phyloP scores from a whole-genome alignment of 495 filamentous ascomycete species.

The Sphaerosporella brunnea region DNA sequence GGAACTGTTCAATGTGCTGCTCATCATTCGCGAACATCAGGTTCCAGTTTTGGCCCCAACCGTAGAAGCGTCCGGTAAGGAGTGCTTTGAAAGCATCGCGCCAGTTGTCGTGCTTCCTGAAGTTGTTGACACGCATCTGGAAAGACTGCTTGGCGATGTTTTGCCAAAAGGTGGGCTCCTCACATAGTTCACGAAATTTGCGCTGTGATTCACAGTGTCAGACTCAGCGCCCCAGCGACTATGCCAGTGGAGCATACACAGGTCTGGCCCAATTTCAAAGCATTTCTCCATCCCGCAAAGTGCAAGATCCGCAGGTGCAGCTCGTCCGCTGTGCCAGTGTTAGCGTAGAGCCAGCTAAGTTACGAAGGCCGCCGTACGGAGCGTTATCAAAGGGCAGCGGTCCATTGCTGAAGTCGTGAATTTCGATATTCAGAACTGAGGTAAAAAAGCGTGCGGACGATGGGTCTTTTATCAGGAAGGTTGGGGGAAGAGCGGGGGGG shows the following conservation, averaged over 20 bases:
- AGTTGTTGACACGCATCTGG: not conserved
- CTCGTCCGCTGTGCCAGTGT: slow-evolving; percentile 3
- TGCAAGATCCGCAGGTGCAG: slow-evolving; percentile 1
- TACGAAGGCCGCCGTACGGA: too few relatives aligned
- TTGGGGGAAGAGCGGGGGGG: too few relatives aligned
- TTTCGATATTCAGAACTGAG: too few relatives aligned
- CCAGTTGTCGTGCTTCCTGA: slow-evolving; percentile 1
- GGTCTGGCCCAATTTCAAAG: not conserved
- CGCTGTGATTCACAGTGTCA: not conserved
- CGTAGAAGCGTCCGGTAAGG: not conserved
- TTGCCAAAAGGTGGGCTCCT: slow-evolving; percentile 2
- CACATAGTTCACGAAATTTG: not conserved
- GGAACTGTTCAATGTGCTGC: not conserved
- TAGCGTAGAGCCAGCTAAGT: too few relatives aligned
- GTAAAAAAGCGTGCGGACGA: too few relatives aligned
- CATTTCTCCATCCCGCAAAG: slow-evolving; percentile 1
- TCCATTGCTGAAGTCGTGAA: too few relatives aligned
- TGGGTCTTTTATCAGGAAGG: too few relatives aligned
- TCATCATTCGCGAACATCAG: not conserved
- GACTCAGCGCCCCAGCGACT: not conserved
- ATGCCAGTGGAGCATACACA: not conserved
- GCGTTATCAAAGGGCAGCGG: too few relatives aligned
- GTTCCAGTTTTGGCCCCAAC: not conserved
- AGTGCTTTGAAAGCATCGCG: not conserved
- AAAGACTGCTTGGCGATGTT: not conserved